Base-by-base conservation (phyloP, 2,329 filamentous ascomycete species). In the Neophaeococcomyces aloes region DNA sequence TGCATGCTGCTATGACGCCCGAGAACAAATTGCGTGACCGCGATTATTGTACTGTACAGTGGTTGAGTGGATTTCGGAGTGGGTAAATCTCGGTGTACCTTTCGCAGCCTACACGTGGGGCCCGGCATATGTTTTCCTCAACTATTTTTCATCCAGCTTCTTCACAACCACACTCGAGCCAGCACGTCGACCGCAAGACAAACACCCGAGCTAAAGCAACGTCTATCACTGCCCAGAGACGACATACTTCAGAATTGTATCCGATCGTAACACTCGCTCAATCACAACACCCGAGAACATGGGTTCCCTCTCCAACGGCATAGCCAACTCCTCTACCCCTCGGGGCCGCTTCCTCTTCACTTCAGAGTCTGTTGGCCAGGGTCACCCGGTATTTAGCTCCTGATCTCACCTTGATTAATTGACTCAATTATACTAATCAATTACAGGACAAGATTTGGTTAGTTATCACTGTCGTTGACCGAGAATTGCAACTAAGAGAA, bases 361-460 rank as follows among this genome's bases (percentile, higher is more conserved):
- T 60, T 91, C 84, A 67, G 85, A 91, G 70, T 88, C 84, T 46
- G 85, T 89, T 61, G 85, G 84, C 65, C 85, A 89, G 71, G 84
- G 85, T 57, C 87, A 94, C 73, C 86, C 87, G 61, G n/a, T n/a
- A n/a, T n/a, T n/a, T n/a, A n/a, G n/a, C n/a, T n/a, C n/a, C n/a
- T n/a, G n/a, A n/a, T n/a, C n/a, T n/a, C n/a, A n/a, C n/a, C n/a
- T n/a, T n/a, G n/a, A n/a, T n/a, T n/a, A n/a, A n/a, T n/a, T n/a
- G n/a, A n/a, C n/a, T n/a, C n/a, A n/a, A n/a, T n/a, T n/a, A n/a
- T n/a, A n/a, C n/a, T n/a, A n/a, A n/a, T n/a, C n/a, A n/a, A n/a
- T n/a, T n/a, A n/a, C n/a, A n/a, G n/a, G 87, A 94, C 70, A 94
- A 94, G 83, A 94, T 94, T 65, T 86, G 84, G 75, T 78, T 63